Base-by-base conservation (phyloP, 129 eudicot genomes). In the Cynara cardunculus region DNA sequence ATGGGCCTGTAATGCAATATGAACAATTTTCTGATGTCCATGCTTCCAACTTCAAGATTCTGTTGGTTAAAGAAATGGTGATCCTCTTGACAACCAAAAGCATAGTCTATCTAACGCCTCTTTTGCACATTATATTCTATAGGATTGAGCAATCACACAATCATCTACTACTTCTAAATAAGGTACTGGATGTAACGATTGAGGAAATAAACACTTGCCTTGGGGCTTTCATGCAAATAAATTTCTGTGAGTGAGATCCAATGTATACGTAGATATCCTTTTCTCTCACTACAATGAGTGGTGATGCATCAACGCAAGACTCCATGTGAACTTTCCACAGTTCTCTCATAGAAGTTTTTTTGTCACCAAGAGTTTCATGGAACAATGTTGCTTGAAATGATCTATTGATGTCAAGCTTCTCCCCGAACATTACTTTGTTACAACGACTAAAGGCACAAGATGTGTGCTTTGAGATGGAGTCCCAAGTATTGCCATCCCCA, bases 221-320 rank as follows among this genome's bases (percentile, higher is more conserved):
- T 82, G 69, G 73, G 68, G 90, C 97, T 80, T 95, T 74, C 7
- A 92, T 69, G 77, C 97, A 95, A 27, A 88, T 74, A 84, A 95
- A 95, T 77, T 86, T 90, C 68, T 77, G 82, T 0, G 97, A 92
- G 78, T 95, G 99, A 86, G 99, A 90, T 78, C 99, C 99, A 83
- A 95, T 88, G 81, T 86, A 90, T 30, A 95, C 78, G 75, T 69
- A 90, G 31, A 88, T 75, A 26, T 89, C 87, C 14, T 81, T 78
- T 76, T 82, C 96, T 77, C 85, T 89, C 65, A 66, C 84, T 69
- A 92, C 91, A 83, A 95, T 46, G 41, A 95, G 91, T 22, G 97
- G 99, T 22, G 99, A 95, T 18, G 99, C 99, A 89, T 95, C 99
- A 86, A 95, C 93, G 32, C 99, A 95, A 83, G 99, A 92, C 66